phyloP scores from a whole-genome alignment of 495 filamentous ascomycete species.

The Chaetomium fimeti region DNA sequence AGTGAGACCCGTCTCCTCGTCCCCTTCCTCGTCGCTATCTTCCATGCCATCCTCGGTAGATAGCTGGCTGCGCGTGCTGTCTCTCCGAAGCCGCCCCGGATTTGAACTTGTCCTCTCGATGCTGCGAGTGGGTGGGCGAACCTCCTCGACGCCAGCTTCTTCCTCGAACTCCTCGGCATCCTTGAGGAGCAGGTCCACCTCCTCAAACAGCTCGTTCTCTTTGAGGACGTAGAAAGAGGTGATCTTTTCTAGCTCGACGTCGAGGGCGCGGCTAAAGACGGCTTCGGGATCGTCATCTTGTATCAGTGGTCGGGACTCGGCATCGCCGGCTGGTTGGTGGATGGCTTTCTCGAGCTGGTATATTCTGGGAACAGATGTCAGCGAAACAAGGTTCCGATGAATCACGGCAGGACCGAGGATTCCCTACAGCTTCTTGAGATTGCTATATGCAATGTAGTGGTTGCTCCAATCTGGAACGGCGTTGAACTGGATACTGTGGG shows the following conservation, averaged over 20 bases:
- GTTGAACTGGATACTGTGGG: conserved; percentile 99
- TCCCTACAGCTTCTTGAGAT: conserved; percentile 94
- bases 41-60: conserved; percentile 52
- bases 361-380: conserved; percentile 57
- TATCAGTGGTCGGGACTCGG: conserved; percentile 82
- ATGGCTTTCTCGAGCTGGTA: conserved; percentile 85
- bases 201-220: conserved; percentile 77
- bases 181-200: conserved; percentile 69
- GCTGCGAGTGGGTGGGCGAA: conserved; percentile 33
- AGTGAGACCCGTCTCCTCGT: conserved; percentile 59
- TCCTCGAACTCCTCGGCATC: conserved; percentile 72
- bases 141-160: conserved; percentile 51
- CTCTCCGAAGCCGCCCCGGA: conserved; percentile 29
- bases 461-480: conserved; percentile 98
- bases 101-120: conserved; percentile 16
- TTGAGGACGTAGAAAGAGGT: conserved; percentile 85
- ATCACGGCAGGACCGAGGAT: background rate
- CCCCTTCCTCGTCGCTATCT: conserved; percentile 66
- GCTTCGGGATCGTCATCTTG: conserved; percentile 68
- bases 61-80: conserved; percentile 41
- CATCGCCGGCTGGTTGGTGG: conserved; percentile 60
- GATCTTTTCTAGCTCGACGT: conserved; percentile 90
- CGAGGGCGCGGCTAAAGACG: conserved; percentile 75
- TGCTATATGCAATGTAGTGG: conserved; percentile 96
- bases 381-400: background rate